Base-by-base conservation (phyloP, 768 basidiomycete species). In the Clitopilus hobsonii region DNA sequence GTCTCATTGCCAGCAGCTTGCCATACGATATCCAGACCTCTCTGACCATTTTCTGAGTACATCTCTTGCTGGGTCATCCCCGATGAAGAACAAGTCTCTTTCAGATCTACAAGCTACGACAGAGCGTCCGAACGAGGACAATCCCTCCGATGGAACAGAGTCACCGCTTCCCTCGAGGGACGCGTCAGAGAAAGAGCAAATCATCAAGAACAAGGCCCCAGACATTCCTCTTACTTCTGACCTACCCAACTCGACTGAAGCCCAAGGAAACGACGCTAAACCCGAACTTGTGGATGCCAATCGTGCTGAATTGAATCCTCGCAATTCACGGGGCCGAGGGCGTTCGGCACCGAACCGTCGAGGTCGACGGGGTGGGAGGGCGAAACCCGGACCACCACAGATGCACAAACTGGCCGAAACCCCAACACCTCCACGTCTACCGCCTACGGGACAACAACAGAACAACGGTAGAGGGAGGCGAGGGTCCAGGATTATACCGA, bases 1-100 rank as follows among this genome's bases (percentile, higher is more conserved):
- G 16, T 36, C 26, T 38, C 22, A 30, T n/a, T 22, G 10, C 53
- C 55, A 25, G 6, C 54, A 75, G 74, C 62, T 74, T 24, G 72
- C 74, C 5, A 54, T 55, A 26, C 60, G 60, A 50, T 68, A 66
- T 57, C 73, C 73, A 5, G 69, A 72, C 53, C 56, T 69, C 23
- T 71, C 71, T 3, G 56, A 61, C 18, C 62, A 67, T 54, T 68
- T 74, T 23, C 69, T 75, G 49, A 56, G 60, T 4, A 57, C 56
- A 4, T 71, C 72, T 49, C 63, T 75, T 36, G 61, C 64, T 27
- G 45, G 41, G 28, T 30, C 54, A 23, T 22, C 28, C 18, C 51
- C 53, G 49, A 49, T 45, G 7, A 13, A 32, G 30, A 16, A 32
- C 8, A 22, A 26, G n/a, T n/a, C n/a, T 32, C 51, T 14, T 49